A percentile compares a stretch with the other conserved stretches of the same genome.
phyloP scores from a whole-genome alignment of 345 rosid species.

The Citrus inodora region DNA sequence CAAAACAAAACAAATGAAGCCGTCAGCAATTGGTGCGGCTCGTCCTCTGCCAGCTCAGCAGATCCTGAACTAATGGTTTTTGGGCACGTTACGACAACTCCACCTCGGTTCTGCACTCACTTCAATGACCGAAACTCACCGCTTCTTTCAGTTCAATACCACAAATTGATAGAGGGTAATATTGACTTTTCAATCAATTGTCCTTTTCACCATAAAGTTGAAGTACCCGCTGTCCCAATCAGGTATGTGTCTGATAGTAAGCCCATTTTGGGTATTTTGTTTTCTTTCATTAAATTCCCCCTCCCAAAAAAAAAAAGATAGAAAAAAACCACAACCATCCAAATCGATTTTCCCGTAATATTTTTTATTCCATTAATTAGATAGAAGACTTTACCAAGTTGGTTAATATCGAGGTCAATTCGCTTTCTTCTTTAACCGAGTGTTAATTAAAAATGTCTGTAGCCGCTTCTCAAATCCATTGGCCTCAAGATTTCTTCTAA shows the following conservation, averaged over 20 bases:
- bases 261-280: constrained; percentile 8
- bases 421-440: background rate
- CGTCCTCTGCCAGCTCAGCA: background rate
- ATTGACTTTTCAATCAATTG: background rate
- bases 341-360: background rate
- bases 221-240: constrained; percentile 2
- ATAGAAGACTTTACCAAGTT: background rate
- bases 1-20: background rate
- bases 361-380: background rate
- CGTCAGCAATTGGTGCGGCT: background rate
- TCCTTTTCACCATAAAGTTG: background rate
- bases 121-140: constrained; percentile 5
- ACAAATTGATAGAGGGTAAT: background rate
- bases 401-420: background rate
- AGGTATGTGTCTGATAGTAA: background rate
- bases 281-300: background rate
- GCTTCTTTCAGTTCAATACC: background rate
- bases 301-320: background rate
- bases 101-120: constrained; percentile 14
- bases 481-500: constrained; percentile 10
- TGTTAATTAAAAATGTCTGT: constrained; percentile 10
- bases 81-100: constrained; percentile 8
- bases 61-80: background rate
- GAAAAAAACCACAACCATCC: constrained; percentile 19
- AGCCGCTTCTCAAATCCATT: constrained; percentile 35